Percentiles rank a stretch among this genome's conserved stretches.
phyloP scores from a whole-genome alignment of 1,284 basidiomycete species.

The Ceratobasidium sp. region DNA sequence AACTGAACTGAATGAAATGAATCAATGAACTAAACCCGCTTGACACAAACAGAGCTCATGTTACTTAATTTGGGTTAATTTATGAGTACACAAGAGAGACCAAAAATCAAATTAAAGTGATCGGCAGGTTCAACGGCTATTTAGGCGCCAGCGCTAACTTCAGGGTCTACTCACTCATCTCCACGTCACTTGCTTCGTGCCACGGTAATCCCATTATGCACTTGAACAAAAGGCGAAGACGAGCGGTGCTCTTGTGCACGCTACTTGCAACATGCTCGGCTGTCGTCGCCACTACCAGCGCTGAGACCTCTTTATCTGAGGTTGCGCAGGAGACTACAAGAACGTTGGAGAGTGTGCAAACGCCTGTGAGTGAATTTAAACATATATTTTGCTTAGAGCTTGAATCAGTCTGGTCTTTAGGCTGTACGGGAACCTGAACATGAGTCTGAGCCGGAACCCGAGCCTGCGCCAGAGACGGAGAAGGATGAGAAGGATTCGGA shows the following conservation, averaged over 20 bases:
- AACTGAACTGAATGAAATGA: background rate
- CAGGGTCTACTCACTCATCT: background rate
- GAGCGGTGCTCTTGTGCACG: background rate
- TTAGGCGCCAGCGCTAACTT: background rate
- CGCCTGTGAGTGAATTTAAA: background rate
- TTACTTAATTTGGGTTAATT: no score
- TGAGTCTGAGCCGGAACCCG: background rate
- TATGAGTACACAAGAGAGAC: no score
- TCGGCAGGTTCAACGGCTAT: background rate
- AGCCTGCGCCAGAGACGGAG: background rate
- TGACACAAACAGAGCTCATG: no score
- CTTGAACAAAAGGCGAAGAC: background rate
- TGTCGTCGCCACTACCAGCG: background rate
- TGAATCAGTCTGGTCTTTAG: background rate
- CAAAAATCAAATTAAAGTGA: no score
- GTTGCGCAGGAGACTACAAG: background rate
- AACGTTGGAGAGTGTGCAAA: background rate
- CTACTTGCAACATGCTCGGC: background rate
- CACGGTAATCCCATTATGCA: slow-evolving; percentile 1
- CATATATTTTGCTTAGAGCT: background rate
- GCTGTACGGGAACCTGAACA: no score
- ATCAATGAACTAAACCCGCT: background rate
- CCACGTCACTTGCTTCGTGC: slow-evolving; percentile 20
- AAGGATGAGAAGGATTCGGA: no score
- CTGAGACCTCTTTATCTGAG: background rate